Evolutionary conservation across 2,329 filamentous ascomycete species (phyloP), one percentile per base, ranked within the genome.

Genomic region (Penicillium sp.): DNA sequence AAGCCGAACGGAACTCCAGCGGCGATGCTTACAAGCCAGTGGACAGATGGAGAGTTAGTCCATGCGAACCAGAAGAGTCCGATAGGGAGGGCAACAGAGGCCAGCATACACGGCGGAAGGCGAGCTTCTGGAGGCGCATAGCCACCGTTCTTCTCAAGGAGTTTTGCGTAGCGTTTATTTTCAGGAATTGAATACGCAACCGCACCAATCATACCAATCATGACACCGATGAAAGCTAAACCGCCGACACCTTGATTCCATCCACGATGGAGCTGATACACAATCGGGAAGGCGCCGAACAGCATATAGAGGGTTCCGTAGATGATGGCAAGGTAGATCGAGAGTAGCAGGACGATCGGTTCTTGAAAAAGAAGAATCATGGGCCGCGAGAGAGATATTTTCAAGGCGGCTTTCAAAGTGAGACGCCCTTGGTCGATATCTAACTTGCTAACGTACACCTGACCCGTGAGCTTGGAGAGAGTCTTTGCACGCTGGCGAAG

Each of bases 61-160:
- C 83, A 86, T 0, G 82, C 83, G 57, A 86, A 83, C 82, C 82
- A 84, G 69, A 86, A 84, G 5, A 86, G 74, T 17, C 82, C 81
- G 42, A 84, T 69, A 0, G 85, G 84, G 39, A 87, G 75, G n/a
- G 74, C 71, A 23, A 83, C 73, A 53, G 76, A 78, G 33, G 79
- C 80, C 4, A 81, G 59, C 58, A 82, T 79, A 44, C 75, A 77
- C 6, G 81, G 78, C 2, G 81, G 80, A 2, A 85, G 70, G 49
- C 81, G 82, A 39, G 80, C 81, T 72, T 86, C 84, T 0, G 86
- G 85, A n/a, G 85, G 81, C 9, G 84, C 84, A 57, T 85, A 82
- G 6, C 86, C 86, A 2, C 75, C 77, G 19, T 81, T 65, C 27
- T 77, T 73, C 21, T 78, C 73, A 13, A 77, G 73, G 27, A 80